Base-by-base conservation (phyloP, 306 rosid species). In the Citrullus colocynthis region DNA sequence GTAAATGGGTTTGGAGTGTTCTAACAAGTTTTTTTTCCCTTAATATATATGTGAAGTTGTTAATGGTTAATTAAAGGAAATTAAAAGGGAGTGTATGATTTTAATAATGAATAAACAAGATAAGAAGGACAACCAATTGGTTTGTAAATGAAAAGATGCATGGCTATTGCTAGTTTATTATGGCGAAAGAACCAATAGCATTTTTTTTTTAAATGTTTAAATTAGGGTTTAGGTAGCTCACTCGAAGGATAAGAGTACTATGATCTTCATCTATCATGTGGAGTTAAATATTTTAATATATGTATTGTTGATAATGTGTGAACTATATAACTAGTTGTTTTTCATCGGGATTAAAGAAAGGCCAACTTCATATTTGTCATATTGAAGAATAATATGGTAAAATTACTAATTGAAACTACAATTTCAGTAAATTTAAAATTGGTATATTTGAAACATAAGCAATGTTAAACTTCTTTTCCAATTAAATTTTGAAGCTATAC, bases 61-160 rank as follows among this genome's bases (percentile, higher is more conserved):
- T 24, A 28, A 20, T 76, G 67, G 32, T 71, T 81, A 75, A 79
- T 80, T 24, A 24, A 24, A 24, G 82, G 39, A 44, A 76, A 85
- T 77, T 87, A 77, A 85, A 82, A 82, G 86, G 67, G 44, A 52
- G 62, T 76, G 84, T 76, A 20, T 58, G 79, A 74, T 84, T 77
- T 69, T 86, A 84, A 79, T 82, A 85, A 88, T 84, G 79, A 82
- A 34, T 62, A 64, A 51, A 71, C n/a, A 18, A 32, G 55, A 57
- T 67, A 32, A 70, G 66, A 42, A 82, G 58, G 20, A 65, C 73
- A 39, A 77, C 11, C 56, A 74, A 65, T 75, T 81, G 75, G 69
- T 75, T 42, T 84, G 71, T 45, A 51, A 95, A 93, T 81, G 89
- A 80, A 91, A 93, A 91, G 97, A 93, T 80, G 74, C 42, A 64